phyloP scores from a whole-genome alignment of 2,329 filamentous ascomycete species.

The Helotiales sp. region DNA sequence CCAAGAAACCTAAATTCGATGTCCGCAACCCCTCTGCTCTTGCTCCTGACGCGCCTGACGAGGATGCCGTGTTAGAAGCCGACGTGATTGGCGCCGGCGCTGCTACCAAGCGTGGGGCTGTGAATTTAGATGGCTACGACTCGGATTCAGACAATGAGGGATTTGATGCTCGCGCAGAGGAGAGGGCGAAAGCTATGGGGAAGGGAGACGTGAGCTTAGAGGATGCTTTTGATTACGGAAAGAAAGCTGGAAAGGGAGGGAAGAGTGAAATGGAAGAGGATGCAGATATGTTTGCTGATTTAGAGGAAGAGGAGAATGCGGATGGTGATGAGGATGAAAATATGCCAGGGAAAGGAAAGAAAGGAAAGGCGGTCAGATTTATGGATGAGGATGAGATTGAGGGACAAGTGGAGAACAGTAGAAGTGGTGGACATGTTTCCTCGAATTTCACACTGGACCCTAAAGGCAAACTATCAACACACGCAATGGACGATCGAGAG shows the following conservation, averaged over 20 bases:
- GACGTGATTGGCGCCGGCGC: conserved; percentile 83
- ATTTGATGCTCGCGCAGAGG: conserved; percentile 73
- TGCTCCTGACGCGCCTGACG: conserved; percentile 75
- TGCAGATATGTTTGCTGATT: conserved; percentile 82
- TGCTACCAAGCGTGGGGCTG: conserved; percentile 84
- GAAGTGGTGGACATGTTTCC: conserved; percentile 67
- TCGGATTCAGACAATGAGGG: conserved; percentile 91
- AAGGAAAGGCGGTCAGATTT: conserved; percentile 62
- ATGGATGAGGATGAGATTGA: conserved; percentile 65
- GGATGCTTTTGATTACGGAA: conserved; percentile 55
- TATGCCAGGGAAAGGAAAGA: conserved; percentile 53
- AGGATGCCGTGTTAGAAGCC: conserved; percentile 78
- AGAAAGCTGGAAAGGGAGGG: conserved; percentile 35
- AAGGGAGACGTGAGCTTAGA: conserved; percentile 48
- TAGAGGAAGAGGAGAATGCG: conserved; percentile 59
- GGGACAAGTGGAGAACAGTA: conserved; percentile 75
- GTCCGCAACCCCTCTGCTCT: conserved; percentile 91
- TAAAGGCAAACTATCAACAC: conserved; percentile 43
- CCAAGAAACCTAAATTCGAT: conserved; percentile 89
- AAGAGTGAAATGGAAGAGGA: conserved; percentile 53
- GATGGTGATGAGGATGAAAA: conserved; percentile 55
- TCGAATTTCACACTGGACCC: conserved; percentile 61
- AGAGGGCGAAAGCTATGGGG: conserved; percentile 47
- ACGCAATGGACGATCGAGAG: conserved; percentile 40
- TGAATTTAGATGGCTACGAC: conserved; percentile 96